Evolutionary conservation across 2,329 filamentous ascomycete genomes (phyloP), one percentile per base, ranked within the genome.

Genomic region (Reticulascus tulasneorum): DNA sequence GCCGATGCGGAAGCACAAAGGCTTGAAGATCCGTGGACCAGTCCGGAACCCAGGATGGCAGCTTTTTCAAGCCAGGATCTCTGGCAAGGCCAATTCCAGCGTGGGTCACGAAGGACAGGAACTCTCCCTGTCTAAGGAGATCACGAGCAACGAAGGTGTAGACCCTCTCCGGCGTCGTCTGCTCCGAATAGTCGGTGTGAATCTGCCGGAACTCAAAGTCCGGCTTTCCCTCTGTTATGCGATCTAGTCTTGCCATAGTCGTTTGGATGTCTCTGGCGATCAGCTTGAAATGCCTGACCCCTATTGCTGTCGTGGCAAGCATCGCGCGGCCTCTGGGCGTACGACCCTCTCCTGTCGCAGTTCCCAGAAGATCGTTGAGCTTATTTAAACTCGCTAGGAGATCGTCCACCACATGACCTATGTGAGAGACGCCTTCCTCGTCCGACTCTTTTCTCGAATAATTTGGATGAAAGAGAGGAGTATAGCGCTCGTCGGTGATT

Each of bases 11-110:
- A 9, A 32, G 16, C 4, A 32, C 19, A 21, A 18, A 32, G 11
- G 23, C 29, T 9, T 13, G 19, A 9, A 12, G 11, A 12, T 23
- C 19, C 5, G 18, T 19, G 7, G 29, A 23, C 29, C 29, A 32
- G 21, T 32, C 19, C 21, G 29, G 29, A 12, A 22, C 29, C 29
- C 29, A 32, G 9, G 29, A 32, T n/a, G 29, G 19, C 10, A 32
- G 29, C 11, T 16, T 23, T 21, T 23, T 23, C 11, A 32, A 13
- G 15, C 19, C 13, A 11, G 18, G 29, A 21, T 32, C 17, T 15
- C 29, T 11, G n/a, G 19, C 10, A 19, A 22, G 16, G 2, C 18
- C 29, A 9, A 32, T 22, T 11, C 29, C 29, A 9, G 29, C 29
- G 21, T 32, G 29, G 7, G 15, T 13, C 10, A 32, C 19, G 19